Evolutionary conservation across 352 stramenopile species (phyloP).

Genomic region (Phytophthora agathidicida): DNA sequence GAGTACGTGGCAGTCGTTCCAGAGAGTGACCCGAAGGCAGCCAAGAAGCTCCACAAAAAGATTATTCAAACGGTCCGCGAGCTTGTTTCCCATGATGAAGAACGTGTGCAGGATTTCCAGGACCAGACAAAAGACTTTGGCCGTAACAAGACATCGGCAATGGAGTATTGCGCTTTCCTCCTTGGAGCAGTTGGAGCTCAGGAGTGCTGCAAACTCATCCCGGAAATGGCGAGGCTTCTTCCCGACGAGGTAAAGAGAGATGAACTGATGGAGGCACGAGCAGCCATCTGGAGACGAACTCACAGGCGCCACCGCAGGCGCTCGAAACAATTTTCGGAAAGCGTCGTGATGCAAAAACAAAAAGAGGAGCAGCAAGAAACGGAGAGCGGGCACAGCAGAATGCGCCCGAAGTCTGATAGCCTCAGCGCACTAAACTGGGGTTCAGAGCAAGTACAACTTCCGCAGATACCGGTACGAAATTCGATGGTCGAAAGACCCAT

Average conservation of each 20-base stretch:
- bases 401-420: conserved; percentile 61
- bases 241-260: conserved; percentile 68
- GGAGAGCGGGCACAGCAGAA: conserved; percentile 28
- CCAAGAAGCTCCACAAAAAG: conserved; percentile 77
- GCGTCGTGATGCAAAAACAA: conserved; percentile 67
- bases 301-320: conserved; percentile 68
- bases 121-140: conserved; percentile 84
- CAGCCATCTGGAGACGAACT: conserved; percentile 63
- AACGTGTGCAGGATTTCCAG: conserved; percentile 81
- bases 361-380: conserved; percentile 47
- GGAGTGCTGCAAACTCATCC: conserved; percentile 75
- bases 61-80: conserved; percentile 72
- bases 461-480: conserved; percentile 24
- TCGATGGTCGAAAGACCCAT: conserved; percentile 48
- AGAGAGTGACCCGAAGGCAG: conserved; percentile 58
- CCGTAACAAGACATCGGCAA: conserved; percentile 63
- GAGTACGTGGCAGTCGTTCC: conserved; percentile 60
- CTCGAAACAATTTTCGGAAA: conserved; percentile 85
- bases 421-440: conserved; percentile 31
- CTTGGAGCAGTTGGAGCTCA: conserved; percentile 69
- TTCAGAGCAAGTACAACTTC: conserved; percentile 20
- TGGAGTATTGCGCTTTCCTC: conserved; percentile 82
- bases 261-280: conserved; percentile 64
- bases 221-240: conserved; percentile 74
- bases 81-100: conserved; percentile 64